A percentile compares a stretch with the other conserved stretches of the same genome.
These are phyloP conservation scores for Exserohilum rostratum DNA, from an alignment of 2,329 filamentous ascomycete genomes.

Conservation along the genomic window DNA sequence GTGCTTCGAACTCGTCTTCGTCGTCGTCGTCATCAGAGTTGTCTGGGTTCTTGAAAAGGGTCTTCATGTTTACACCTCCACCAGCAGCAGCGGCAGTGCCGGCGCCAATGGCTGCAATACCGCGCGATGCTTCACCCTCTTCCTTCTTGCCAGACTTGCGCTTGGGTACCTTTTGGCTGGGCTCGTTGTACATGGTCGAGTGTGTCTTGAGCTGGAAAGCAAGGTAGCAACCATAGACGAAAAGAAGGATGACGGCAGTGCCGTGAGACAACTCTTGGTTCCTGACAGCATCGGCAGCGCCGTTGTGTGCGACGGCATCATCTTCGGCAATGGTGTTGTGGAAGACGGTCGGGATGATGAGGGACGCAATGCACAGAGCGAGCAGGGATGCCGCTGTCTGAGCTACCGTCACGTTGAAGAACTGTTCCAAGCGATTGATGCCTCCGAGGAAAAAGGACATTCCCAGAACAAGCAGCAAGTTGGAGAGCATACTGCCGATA, in stretches of 20 bases:
- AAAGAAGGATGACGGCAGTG: constrained; percentile 77
- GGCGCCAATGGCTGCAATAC: constrained; percentile 60
- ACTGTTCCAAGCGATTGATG: constrained; percentile 77
- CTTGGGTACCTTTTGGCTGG: constrained; percentile 77
- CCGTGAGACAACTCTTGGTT: constrained; percentile 64
- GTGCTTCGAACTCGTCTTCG: constrained; percentile 74
- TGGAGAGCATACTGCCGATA: constrained; percentile 89
- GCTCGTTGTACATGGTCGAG: constrained; percentile 76
- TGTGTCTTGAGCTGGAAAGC: constrained; percentile 93
- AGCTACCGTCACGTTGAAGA: constrained; percentile 90
- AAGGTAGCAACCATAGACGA: constrained; percentile 84
- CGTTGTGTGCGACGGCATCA: constrained; percentile 11
- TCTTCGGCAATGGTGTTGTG: constrained; percentile 44
- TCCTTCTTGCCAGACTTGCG: constrained; percentile 53
- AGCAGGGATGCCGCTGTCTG: constrained; percentile 86
- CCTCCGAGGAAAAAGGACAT: constrained; percentile 93
- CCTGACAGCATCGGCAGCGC: constrained; percentile 30
- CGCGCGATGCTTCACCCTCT: constrained; percentile 57
- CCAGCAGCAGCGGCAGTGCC: constrained; percentile 58
- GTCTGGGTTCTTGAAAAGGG: constrained; percentile 49
- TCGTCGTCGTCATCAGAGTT: constrained; percentile 56
- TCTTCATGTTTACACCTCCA: constrained; percentile 58
- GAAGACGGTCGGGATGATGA: constrained; percentile 92
- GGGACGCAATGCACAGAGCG: constrained; percentile 75
- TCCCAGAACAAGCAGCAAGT: constrained; percentile 84